Evolutionary conservation across 2,329 filamentous ascomycete genomes (phyloP).

Genomic region (Lachnellula arida): DNA sequence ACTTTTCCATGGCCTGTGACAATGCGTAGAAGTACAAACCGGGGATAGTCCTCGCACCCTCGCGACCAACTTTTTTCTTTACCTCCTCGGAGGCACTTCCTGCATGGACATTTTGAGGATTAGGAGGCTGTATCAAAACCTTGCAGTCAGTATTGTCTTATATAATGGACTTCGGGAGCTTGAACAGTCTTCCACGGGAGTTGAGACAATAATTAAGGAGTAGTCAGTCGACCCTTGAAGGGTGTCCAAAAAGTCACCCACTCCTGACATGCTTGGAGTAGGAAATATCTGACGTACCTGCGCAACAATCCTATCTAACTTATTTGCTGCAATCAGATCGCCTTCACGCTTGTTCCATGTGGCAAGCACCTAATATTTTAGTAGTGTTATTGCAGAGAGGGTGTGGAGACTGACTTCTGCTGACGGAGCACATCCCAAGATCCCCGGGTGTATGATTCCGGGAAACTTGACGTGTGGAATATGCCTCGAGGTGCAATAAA

Average conservation of each 20-base stretch:
- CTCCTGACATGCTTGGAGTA: too few relatives aligned
- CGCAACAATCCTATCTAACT: slow-evolving; percentile 67
- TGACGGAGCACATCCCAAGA: slow-evolving; percentile 83
- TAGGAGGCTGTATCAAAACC: slow-evolving; percentile 51
- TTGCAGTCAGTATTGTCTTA: too few relatives aligned
- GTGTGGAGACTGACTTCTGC: slow-evolving; percentile 32
- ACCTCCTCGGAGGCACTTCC: slow-evolving; percentile 56
- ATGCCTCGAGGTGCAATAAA: slow-evolving; percentile 79
- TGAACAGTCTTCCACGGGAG: too few relatives aligned
- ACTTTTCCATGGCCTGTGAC: too few relatives aligned
- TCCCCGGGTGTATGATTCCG: slow-evolving; percentile 86
- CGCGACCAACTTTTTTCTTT: slow-evolving; percentile 63
- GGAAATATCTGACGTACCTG: slow-evolving; percentile 17
- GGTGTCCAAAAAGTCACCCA: too few relatives aligned
- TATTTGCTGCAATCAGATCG: slow-evolving; percentile 67
- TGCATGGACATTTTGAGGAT: slow-evolving; percentile 67
- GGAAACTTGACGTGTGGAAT: slow-evolving; percentile 84
- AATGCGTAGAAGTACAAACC: slow-evolving; percentile 37
- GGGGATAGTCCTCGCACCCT: slow-evolving; percentile 82
- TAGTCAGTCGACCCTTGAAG: too few relatives aligned
- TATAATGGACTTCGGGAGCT: too few relatives aligned
- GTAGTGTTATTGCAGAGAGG: not conserved
- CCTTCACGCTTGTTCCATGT: slow-evolving; percentile 82
- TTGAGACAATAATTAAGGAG: too few relatives aligned
- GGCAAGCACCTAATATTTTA: slow-evolving; percentile 50